Evolutionary conservation across 108 stramenopile species (phyloP).

Genomic region (Schizochytrium sp.): DNA sequence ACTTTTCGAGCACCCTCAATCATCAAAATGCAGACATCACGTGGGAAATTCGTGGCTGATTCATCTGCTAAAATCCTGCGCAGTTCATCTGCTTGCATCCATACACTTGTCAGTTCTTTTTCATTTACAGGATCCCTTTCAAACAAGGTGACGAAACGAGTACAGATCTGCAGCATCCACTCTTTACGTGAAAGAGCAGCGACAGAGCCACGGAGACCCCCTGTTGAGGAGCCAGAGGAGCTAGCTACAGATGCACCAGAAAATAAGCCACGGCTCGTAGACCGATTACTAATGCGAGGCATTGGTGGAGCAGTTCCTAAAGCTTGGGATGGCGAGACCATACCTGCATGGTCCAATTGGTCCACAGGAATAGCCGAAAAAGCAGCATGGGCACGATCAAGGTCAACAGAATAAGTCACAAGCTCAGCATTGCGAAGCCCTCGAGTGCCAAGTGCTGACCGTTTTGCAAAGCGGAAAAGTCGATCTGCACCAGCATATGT

Average conservation of each 20-base stretch:
- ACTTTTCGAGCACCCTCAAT: constrained; percentile 10
- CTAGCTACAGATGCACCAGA: constrained; percentile 41
- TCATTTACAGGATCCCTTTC: not conserved
- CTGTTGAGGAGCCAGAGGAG: constrained; percentile 21
- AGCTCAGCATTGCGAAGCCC: constrained; percentile 38
- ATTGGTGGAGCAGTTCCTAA: constrained; percentile 5
- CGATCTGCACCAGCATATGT: constrained; percentile 55
- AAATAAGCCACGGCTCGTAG: not conserved
- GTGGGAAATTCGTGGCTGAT: not conserved
- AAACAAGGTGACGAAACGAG: not conserved
- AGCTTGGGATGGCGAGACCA: constrained; percentile 6
- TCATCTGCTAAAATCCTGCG: not conserved
- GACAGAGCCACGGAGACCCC: constrained; percentile 33
- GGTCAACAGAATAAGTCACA: not conserved
- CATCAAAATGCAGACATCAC: constrained; percentile 7
- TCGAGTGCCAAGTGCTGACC: constrained; percentile 15
- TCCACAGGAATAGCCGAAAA: constrained; percentile 27
- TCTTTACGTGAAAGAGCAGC: constrained; percentile 45
- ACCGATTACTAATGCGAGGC: not conserved
- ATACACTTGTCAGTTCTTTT: not conserved
- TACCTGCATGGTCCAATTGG: not conserved
- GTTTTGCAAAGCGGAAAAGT: constrained; percentile 54
- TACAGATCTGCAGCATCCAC: constrained; percentile 29
- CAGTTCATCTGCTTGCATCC: constrained; percentile 37
- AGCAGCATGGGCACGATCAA: constrained; percentile 30